Conservation (phyloP, 164 flowering plant species). For the Vitis rotundifolia region DNA sequence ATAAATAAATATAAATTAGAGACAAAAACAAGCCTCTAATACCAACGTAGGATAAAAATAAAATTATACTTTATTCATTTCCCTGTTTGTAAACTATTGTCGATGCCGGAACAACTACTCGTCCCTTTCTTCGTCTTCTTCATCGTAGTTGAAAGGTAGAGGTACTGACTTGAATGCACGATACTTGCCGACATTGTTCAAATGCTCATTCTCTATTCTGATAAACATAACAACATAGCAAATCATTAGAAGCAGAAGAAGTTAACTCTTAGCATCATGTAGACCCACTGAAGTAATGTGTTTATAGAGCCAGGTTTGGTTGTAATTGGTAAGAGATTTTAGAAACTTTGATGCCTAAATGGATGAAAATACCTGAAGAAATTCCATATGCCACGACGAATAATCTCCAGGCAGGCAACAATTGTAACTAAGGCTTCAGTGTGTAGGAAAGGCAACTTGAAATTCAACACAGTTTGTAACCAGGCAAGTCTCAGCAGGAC, state of each 20-base stretch:
- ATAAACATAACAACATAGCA: background rate
- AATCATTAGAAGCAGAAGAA: background rate
- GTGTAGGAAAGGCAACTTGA: slow-evolving; percentile 41
- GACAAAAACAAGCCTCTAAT: too few species aligned
- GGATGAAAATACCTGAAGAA: slow-evolving; percentile 60
- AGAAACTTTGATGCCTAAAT: too few species aligned
- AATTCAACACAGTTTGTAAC: slow-evolving; percentile 56
- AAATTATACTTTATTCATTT: too few species aligned
- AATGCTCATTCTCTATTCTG: slow-evolving; percentile 81
- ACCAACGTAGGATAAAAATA: too few species aligned
- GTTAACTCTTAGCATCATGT: too few species aligned
- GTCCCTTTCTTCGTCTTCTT: slow-evolving; percentile 57
- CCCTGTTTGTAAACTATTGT: too few species aligned
- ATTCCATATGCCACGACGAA: slow-evolving; percentile 83
- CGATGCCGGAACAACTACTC: slow-evolving; percentile 9
- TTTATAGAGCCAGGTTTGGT: too few species aligned
- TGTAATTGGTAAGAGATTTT: too few species aligned
- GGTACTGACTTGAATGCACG: slow-evolving; percentile 77
- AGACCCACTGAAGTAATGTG: too few species aligned
- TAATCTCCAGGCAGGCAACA: slow-evolving; percentile 66
- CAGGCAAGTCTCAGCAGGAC: slow-evolving; percentile 67
- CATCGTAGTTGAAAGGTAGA: slow-evolving; percentile 60
- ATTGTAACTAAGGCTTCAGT: slow-evolving; percentile 32
- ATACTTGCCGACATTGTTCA: slow-evolving; percentile 68
- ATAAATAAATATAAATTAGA: too few species aligned